Percentiles rank a stretch among this genome's conserved stretches.
These are phyloP conservation scores for Fusarium ramigenum DNA, from an alignment of 2,329 filamentous ascomycete genomes.

Conservation along the genomic window DNA sequence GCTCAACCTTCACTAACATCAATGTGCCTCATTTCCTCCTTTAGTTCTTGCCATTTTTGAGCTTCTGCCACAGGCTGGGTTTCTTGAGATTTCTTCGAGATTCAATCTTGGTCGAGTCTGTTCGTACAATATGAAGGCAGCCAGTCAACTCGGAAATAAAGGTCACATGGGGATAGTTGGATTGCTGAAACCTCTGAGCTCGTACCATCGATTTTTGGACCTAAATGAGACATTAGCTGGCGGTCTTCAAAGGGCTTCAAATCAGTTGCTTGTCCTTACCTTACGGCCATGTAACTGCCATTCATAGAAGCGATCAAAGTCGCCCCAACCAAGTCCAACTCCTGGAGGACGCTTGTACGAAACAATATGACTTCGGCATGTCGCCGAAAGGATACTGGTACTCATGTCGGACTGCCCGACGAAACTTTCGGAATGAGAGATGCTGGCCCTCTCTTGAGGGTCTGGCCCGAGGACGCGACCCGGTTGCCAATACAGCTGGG, in stretches of 20 bases:
- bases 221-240: neutral
- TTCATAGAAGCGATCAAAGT: neutral
- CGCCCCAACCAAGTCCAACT: neutral
- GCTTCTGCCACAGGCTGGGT: neutral
- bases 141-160: neutral
- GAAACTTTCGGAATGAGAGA: neutral
- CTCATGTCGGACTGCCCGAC: neutral
- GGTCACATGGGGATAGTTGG: neutral
- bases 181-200: neutral
- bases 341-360: neutral
- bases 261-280: constrained; percentile 51
- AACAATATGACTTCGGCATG: neutral
- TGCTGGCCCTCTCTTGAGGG: neutral
- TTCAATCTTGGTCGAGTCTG: neutral
- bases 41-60: neutral
- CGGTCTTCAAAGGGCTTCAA: too few species aligned
- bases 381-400: neutral
- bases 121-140: neutral
- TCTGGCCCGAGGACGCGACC: neutral
- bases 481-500: neutral
- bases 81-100: neutral
- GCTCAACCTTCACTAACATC: neutral
- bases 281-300: neutral
- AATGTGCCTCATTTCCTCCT: too few species aligned
- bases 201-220: neutral